These are phyloP conservation scores for Daldinia caldariorum DNA, from an alignment of 495 filamentous ascomycete species.

Conservation along the genomic window DNA sequence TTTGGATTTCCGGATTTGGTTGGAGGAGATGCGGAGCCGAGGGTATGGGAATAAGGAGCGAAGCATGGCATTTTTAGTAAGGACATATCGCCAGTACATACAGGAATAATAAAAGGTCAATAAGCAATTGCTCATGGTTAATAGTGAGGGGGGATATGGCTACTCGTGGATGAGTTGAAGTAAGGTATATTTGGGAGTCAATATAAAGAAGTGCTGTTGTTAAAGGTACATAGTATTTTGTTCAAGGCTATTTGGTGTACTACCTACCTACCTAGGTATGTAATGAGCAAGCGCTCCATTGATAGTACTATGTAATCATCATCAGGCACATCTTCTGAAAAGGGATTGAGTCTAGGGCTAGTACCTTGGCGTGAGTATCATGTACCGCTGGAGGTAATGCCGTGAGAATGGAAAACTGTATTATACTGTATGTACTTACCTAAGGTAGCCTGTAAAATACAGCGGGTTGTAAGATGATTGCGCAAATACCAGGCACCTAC, in stretches of 20 bases:
- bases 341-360: constrained; percentile 10
- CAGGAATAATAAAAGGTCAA: constrained; percentile 30
- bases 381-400: no score
- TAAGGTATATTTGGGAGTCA: constrained; percentile 29
- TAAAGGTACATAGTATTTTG: not conserved
- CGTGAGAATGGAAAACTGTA: no score
- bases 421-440: not conserved
- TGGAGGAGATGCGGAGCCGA: constrained; percentile 20
- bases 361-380: constrained; percentile 3
- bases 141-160: constrained; percentile 10
- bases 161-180: constrained; percentile 22
- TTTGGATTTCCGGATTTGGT: constrained; percentile 24
- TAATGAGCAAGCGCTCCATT: constrained; percentile 24
- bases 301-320: constrained; percentile 27
- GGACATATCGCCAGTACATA: constrained; percentile 36
- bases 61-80: not conserved
- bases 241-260: not conserved
- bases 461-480: not conserved
- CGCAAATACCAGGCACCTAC: not conserved
- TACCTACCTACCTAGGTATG: not conserved
- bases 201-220: constrained; percentile 25
- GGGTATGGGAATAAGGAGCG: constrained; percentile 7
- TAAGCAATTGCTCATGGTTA: constrained; percentile 17
- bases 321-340: constrained; percentile 35
- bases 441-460: not conserved